Conservation (phyloP, 1,139 yeast species). For the Debaryomyces subglobosus region DNA sequence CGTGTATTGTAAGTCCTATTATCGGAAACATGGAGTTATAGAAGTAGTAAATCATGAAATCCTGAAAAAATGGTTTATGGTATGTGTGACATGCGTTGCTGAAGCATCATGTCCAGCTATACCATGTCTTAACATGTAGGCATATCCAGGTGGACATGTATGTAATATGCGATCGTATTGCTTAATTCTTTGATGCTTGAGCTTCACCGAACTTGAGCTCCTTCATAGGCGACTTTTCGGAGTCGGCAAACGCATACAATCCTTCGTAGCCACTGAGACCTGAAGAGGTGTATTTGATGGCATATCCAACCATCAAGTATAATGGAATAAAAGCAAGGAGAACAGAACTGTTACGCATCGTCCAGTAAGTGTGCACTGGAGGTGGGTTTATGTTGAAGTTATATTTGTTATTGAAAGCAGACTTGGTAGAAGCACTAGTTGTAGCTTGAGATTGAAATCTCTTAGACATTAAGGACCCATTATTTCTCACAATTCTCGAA, state of each 20-base stretch:
- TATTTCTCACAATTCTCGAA: slow-evolving; percentile 28
- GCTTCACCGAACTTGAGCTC: slow-evolving; percentile 43
- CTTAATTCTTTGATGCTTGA: slow-evolving; percentile 22
- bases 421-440: slow-evolving; percentile 22
- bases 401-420: slow-evolving; percentile 45
- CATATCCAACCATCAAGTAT: slow-evolving; percentile 38
- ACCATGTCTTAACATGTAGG: background rate
- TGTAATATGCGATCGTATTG: background rate
- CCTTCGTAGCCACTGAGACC: slow-evolving; percentile 37
- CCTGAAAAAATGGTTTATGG: slow-evolving; percentile 1
- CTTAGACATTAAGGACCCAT: slow-evolving; percentile 16
- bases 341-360: slow-evolving; percentile 39
- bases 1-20: slow-evolving; percentile 5
- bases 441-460: slow-evolving; percentile 40
- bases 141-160: background rate
- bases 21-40: background rate
- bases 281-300: slow-evolving; percentile 36
- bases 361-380: slow-evolving; percentile 54
- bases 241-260: slow-evolving; percentile 37
- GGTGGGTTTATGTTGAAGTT: slow-evolving; percentile 51
- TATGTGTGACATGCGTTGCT: background rate
- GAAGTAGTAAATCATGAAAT: background rate
- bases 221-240: slow-evolving; percentile 43
- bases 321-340: slow-evolving; percentile 44
- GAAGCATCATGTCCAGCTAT: background rate